Evolutionary conservation across 495 filamentous ascomycete genomes (phyloP).

Genomic region (Melanomma pulvis-pyrius): DNA sequence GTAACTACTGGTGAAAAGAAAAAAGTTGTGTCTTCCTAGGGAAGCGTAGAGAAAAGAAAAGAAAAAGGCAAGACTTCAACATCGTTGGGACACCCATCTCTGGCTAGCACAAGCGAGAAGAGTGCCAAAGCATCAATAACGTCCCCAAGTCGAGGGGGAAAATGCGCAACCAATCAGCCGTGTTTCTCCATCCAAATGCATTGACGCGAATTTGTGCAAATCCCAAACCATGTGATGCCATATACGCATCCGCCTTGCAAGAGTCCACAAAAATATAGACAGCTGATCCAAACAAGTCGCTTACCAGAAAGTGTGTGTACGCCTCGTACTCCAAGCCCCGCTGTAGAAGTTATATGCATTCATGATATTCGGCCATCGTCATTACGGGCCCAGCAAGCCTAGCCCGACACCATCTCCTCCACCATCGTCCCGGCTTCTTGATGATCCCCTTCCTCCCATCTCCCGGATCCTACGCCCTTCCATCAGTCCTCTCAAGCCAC

Average conservation of each 20-base stretch:
- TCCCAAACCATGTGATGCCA: not conserved
- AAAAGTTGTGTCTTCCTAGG: not conserved
- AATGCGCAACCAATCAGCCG: not conserved
- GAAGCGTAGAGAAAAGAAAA: not conserved
- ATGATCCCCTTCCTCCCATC: conserved; percentile 36
- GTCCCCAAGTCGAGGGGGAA: not conserved
- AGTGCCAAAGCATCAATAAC: no score
- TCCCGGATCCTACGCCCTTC: conserved; percentile 81
- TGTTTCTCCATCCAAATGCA: conserved; percentile 5
- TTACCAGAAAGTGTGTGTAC: conserved; percentile 8
- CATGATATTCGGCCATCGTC: not conserved
- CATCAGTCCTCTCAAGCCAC: conserved; percentile 90
- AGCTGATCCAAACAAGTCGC: conserved; percentile 2
- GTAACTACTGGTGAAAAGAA: not conserved
- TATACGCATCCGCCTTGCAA: not conserved
- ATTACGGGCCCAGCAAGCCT: conserved; percentile 19
- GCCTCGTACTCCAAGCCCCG: conserved; percentile 3
- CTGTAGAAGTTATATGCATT: not conserved
- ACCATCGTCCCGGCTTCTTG: conserved; percentile 25
- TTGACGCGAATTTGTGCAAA: not conserved
- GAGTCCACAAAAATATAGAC: conserved; percentile 7
- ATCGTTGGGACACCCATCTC: not conserved
- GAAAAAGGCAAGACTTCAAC: not conserved
- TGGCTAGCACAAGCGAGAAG: not conserved
- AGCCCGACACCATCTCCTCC: conserved; percentile 26